Evolutionary conservation across 129 eudicot species (phyloP).

Genomic region (Silybum marianum): DNA sequence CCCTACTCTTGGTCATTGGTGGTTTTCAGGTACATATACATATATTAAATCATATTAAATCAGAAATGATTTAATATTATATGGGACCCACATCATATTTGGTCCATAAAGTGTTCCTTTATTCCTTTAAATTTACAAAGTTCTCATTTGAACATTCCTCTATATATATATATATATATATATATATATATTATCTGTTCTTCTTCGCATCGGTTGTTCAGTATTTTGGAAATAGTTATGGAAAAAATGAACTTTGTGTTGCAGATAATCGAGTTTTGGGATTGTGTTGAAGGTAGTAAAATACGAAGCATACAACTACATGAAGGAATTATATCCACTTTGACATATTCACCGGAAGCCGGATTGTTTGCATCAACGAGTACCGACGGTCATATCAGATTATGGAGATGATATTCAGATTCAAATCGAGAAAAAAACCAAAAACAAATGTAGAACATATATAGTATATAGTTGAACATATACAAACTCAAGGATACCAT

Average conservation of each 20-base stretch:
- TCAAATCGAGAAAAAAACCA: background rate
- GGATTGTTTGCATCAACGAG: slow-evolving; percentile 42
- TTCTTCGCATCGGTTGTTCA: too few species aligned
- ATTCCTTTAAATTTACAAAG: too few species aligned
- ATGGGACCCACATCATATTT: too few species aligned
- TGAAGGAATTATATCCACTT: slow-evolving; percentile 20
- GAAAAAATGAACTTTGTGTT: background rate
- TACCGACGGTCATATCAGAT: slow-evolving; percentile 30
- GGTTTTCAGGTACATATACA: slow-evolving; percentile 33
- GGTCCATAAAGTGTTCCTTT: too few species aligned
- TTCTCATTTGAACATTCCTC: too few species aligned
- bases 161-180: too few species aligned
- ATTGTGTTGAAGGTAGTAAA: slow-evolving; percentile 22
- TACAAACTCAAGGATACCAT: background rate
- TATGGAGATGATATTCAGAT: slow-evolving; percentile 35
- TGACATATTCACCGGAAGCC: slow-evolving; percentile 27
- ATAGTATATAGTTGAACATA: background rate
- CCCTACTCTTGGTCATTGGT: slow-evolving; percentile 38
- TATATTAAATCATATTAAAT: too few species aligned
- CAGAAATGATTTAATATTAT: too few species aligned
- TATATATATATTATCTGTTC: too few species aligned
- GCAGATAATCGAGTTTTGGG: slow-evolving; percentile 41
- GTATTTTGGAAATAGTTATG: too few species aligned
- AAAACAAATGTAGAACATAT: background rate
- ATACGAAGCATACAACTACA: slow-evolving; percentile 20